Base-by-base conservation (phyloP, 495 filamentous ascomycete genomes). In the Tuber borchii region DNA sequence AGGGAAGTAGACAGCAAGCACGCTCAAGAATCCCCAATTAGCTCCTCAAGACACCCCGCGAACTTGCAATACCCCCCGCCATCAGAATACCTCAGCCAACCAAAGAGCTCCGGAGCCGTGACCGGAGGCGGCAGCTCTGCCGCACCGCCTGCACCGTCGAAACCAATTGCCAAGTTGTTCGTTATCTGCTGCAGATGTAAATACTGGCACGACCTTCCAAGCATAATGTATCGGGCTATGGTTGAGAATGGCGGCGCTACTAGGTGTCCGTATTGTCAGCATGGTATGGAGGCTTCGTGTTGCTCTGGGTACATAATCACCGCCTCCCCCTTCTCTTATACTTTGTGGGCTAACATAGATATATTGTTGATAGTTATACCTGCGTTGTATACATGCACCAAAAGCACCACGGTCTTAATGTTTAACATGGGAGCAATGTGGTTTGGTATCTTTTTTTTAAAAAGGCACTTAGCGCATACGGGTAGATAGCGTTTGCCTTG, bases 111-210 rank as follows among this genome's bases (percentile, higher is more conserved):
- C 26, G 65, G 71, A 8, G 34, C 46, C 42, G 71, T 34, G 43
- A 20, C 74, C 40, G 75, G 56, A 22, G 56, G 65, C 26, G 65
- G 69, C 19, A 37, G 43, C 45, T 72, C 51, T 14, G 76, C 73
- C 26, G 68, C 73, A 22, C 80, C 81, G 16, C 51, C 81, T 20
- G 79, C 81, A 26, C 81, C 81, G 10, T 74, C 80, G 70, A 87
- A 88, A 68, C 87, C 89, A 0, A 83, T 93, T 68, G 90, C 89
- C 46, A 95, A 94, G 83, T 86, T 93, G 75, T 90, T 95, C 75
- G 91, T 94, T 9, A 90, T 94, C 74, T 95, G 92, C 82, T 95
- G 92, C 83, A 88, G 86, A 73, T 95, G 92, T 86, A 90, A 90
- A 73, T 93, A 90, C 83, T 94, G 91, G 87, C 91, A 94, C 83